Evolutionary conservation across 306 rosid species (phyloP), one percentile per base, ranked within the genome.

Genomic region (Hippophae rhamnoides): DNA sequence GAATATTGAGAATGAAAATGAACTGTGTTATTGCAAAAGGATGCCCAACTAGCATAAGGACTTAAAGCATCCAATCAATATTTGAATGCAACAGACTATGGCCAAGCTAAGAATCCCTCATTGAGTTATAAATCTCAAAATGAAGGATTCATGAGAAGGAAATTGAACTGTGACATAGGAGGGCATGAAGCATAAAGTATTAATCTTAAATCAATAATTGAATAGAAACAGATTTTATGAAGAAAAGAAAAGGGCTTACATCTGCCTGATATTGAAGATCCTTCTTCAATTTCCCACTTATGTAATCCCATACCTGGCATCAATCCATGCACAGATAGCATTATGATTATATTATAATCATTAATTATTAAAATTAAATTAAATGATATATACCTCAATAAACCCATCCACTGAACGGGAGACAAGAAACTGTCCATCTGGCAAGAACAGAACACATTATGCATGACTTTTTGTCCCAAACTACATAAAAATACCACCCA

Each of bases 251-350:
- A 48, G 40, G 64, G 62, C 99, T 88, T 73, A 92, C 99, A 74
- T 93, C 97, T 66, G 99, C 97, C 77, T 88, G 99, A 83, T 93
- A 93, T 80, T 88, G 99, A 71, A 93, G 95, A 75, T 93, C 99
- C 76, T 93, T 93, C 85, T 93, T 93, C 77, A 93, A 84, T 62
- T 93, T 93, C 71, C 99, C 97, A 67, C 99, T 93, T 52, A 89
- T 65, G 75, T 93, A 89, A 72, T 89, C 99, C 97, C 97, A 93
- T 64, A 93, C 99, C 95, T 86, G 70, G 58, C 63, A 59, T 72
- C 49, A 61, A 68, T 48, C 25, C 52, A 25, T 9, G 47, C 54
- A 65, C 45, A 61, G 43, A 73, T 47, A 42, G 66, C 56, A 63
- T 67, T 69, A 62, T 18, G 23, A 18, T 18, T 18, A 18, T 18